Base-by-base conservation (phyloP, 805 yeast species). In the Wickerhamomyces chaumierensis region DNA sequence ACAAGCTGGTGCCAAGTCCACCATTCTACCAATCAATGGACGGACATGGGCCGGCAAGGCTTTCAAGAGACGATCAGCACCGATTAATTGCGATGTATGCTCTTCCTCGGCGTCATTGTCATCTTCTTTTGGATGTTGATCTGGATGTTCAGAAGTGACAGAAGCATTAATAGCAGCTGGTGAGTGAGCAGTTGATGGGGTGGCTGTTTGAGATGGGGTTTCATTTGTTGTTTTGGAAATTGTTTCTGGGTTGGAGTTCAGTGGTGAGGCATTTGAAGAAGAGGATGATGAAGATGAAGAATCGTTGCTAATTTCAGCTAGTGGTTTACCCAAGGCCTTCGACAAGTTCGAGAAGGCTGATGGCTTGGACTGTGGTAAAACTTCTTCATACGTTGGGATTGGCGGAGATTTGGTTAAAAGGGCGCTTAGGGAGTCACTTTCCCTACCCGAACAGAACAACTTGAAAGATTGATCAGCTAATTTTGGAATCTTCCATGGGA, bases 401-500 rank as follows among this genome's bases (percentile, higher is more conserved):
- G 43, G 40, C 12, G 81, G 81, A 7, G 73, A 59, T 42, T 65
- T 60, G 42, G 76, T 70, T 41, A 79, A 66, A 36, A 78, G 53
- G 20, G 81, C 78, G 46, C 78, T 76, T 43, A 83, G 62, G 1
- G 87, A 73, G 37, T 68, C 75, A 40, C 82, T 82, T 27, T 78
- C 72, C 48, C 74, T 79, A 23, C 87, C 74, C 20, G 83, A 74
- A 34, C 90, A 81, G 56, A 84, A 88, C 48, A 84, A 57, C 59
- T 82, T 84, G 63, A 87, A 88, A 44, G 92, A 79, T 48, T 78
- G 74, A 58, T 87, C 96, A 37, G 80, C 67, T 37, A 77, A 59
- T 52, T 84, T 81, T 8, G 96, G 96, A 7, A 85, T 84, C 55
- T 85, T 86, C 96, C 96, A 87, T 8, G 96, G 96, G 62, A 87